phyloP scores from a whole-genome alignment of 768 basidiomycete species.

The Candolleomyces efflorescens region DNA sequence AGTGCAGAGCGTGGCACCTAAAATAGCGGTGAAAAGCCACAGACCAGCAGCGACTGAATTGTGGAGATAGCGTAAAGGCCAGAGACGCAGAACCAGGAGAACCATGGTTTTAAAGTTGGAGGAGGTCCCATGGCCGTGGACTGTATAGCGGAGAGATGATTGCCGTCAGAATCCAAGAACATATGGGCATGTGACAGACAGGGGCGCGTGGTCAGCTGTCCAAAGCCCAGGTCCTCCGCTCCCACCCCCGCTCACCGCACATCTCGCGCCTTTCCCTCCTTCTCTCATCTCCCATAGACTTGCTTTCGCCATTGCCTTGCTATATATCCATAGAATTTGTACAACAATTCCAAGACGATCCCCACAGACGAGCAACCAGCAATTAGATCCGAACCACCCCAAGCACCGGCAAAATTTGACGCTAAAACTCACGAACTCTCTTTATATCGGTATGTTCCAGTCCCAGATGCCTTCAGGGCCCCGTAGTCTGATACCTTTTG shows the following conservation, averaged over 20 bases:
- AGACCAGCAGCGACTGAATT: neutral
- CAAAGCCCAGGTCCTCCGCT: constrained; percentile 3
- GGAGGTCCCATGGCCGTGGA: constrained; percentile 2
- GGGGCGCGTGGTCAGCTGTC: constrained; percentile 8
- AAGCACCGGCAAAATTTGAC: neutral
- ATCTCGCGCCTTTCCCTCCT: neutral
- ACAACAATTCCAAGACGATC: constrained; percentile 5
- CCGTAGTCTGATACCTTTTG: no score
- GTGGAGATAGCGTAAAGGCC: neutral
- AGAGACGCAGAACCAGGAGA: neutral
- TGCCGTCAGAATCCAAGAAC: constrained; percentile 5
- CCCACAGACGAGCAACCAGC: neutral
- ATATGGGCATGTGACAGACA: constrained; percentile 6
- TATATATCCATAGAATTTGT: neutral
- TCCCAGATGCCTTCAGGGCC: neutral
- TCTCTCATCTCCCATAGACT: constrained; percentile 7
- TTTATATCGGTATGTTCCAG: neutral
- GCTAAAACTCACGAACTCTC: neutral
- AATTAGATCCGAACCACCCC: constrained; percentile 5
- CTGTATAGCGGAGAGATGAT: neutral
- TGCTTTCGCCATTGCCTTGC: constrained; percentile 1
- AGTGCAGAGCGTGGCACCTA: neutral
- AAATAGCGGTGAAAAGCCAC: neutral
- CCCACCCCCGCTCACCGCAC: neutral
- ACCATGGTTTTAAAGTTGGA: neutral